A percentile compares a stretch with the other conserved stretches of the same genome.
Evolutionary conservation across 148 eudicot genomes (phyloP).

Genomic region (Cornus florida): DNA sequence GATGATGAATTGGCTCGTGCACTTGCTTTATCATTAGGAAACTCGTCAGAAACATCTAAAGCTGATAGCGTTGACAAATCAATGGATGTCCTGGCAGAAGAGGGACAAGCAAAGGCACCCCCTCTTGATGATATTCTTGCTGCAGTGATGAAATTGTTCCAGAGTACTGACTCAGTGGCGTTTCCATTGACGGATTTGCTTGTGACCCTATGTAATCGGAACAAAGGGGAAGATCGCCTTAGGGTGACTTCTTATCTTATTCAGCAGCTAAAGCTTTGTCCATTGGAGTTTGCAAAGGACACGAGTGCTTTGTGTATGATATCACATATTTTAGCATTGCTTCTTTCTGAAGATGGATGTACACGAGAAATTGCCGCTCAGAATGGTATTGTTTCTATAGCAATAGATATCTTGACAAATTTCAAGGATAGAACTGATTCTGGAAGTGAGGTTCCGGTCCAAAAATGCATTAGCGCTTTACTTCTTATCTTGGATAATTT

Average conservation of each 20-base stretch:
- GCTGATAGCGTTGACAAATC: slow-evolving; percentile 63
- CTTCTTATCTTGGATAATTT: slow-evolving; percentile 87
- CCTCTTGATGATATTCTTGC: slow-evolving; percentile 90
- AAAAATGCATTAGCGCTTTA: slow-evolving; percentile 75
- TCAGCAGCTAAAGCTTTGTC: slow-evolving; percentile 72
- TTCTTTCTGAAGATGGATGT: slow-evolving; percentile 80
- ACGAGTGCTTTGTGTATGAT: slow-evolving; percentile 68
- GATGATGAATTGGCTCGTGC: slow-evolving; percentile 95
- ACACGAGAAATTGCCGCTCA: slow-evolving; percentile 77
- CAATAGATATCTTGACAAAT: slow-evolving; percentile 60
- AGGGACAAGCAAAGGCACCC: slow-evolving; percentile 60
- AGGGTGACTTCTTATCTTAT: slow-evolving; percentile 74
- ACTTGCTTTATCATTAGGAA: slow-evolving; percentile 88
- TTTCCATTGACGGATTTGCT: slow-evolving; percentile 85
- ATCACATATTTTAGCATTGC: slow-evolving; percentile 82
- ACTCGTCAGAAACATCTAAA: slow-evolving; percentile 78
- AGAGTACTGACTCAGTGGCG: slow-evolving; percentile 72
- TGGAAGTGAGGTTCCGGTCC: slow-evolving; percentile 42
- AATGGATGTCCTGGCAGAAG: slow-evolving; percentile 56
- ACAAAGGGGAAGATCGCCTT: slow-evolving; percentile 88
- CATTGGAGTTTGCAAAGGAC: slow-evolving; percentile 60
- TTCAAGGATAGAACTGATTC: slow-evolving; percentile 44
- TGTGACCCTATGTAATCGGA: slow-evolving; percentile 75
- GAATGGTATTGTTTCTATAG: slow-evolving; percentile 59
- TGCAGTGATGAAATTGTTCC: slow-evolving; percentile 75